Base-by-base conservation (phyloP, 371 early-diverging fungal species). In the Entomophthora muscae region DNA sequence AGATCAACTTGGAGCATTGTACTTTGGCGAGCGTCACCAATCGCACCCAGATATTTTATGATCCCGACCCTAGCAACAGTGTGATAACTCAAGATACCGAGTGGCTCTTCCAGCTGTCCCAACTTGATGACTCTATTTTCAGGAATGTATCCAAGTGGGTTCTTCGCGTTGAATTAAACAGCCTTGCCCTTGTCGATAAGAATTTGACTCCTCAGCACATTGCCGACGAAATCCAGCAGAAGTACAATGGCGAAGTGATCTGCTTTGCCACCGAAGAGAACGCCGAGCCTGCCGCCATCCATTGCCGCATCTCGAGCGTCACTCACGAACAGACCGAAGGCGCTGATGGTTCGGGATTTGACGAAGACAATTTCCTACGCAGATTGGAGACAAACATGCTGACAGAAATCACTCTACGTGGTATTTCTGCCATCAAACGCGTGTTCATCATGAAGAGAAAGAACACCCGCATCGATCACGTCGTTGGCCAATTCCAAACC, bases 281-380 rank as follows among this genome's bases (percentile, higher is more conserved):
- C 69, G 98, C 96, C 71, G 98, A 98, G 65, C 98, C 97, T 78
- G 80, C 92, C 2, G 78, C 98, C 30, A 85, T 99, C 59, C 86
- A 98, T 66, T 88, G 89, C 67, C 86, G 99, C 69, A 82, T 88
- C 13, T 82, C 89, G 68, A 76, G n/a, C n/a, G n/a, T 66, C 33
- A 68, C 68, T 63, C 74, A 78, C 31, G 80, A 83, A 54, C 76
- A 82, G 29, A 81, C 76, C 26, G 73, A 77, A 30, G 2, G 54
- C 42, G 68, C 67, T 32, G 82, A 78, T 63, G 89, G 82, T 21
- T 82, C 77, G 3, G 81, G 77, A 22, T 71, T 80, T 51, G 86
- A 83, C 67, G 95, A 96, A 74, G 96, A 97, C 66, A 81, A 84
- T 28, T 91, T 95, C 83, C 78, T 96, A 71, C 83, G 83, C 64